phyloP scores from a whole-genome alignment of 106 monocot species.

The Allium sativum region DNA sequence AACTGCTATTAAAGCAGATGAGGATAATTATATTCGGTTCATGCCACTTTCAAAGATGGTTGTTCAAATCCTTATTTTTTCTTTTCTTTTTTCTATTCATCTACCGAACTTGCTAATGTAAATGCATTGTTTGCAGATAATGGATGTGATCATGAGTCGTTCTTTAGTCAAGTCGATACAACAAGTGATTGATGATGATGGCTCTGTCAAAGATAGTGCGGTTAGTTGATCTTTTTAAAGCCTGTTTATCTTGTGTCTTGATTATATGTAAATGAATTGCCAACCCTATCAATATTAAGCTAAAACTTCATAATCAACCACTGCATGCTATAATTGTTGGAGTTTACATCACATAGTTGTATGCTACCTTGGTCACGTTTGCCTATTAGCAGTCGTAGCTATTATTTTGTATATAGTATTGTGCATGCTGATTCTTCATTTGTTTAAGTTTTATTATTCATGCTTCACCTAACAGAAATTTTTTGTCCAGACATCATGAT shows the following conservation, averaged over 20 bases:
- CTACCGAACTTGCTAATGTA: neutral
- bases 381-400: too few relatives aligned
- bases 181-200: slow-evolving; percentile 74
- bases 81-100: neutral
- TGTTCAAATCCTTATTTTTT: neutral
- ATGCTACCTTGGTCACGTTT: too few relatives aligned
- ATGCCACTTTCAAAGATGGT: slow-evolving; percentile 57
- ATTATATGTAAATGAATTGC: too few relatives aligned
- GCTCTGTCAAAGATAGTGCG: slow-evolving; percentile 69
- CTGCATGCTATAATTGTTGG: too few relatives aligned
- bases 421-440: too few relatives aligned
- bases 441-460: too few relatives aligned
- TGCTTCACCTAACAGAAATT: too few relatives aligned
- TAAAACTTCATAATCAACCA: too few relatives aligned
- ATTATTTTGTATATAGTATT: too few relatives aligned
- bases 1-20: slow-evolving; percentile 47
- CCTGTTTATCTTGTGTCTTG: neutral
- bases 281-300: too few relatives aligned
- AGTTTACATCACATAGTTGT: too few relatives aligned
- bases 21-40: slow-evolving; percentile 41
- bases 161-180: slow-evolving; percentile 43
- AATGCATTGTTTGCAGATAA: slow-evolving; percentile 27
- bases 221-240: slow-evolving; percentile 22
- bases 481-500: too few relatives aligned
- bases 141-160: slow-evolving; percentile 35